Base-by-base conservation (phyloP, 495 filamentous ascomycete genomes). In the Extremus antarcticus region DNA sequence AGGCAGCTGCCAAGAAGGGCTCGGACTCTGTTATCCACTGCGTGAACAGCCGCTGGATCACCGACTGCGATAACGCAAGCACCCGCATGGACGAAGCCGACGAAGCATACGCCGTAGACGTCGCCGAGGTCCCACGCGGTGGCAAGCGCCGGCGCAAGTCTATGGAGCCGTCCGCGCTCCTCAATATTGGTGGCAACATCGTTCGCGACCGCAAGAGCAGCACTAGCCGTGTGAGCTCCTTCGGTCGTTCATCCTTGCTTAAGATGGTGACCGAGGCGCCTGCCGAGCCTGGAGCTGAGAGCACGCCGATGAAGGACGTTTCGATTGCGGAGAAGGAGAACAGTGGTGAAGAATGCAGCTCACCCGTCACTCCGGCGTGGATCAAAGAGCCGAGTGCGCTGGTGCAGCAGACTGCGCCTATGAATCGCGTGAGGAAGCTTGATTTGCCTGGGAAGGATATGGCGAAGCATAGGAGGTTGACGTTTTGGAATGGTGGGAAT, bases 141-240 rank as follows among this genome's bases (percentile, higher is more conserved):
- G 86, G 87, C 17, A 77, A 77, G 41, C 83, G 87, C 56, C 81
- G 89, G 29, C 79, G 88, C 35, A 95, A 94, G 78, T 88, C 84
- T 56, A 95, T 95, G 90, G 88, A 95, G 68, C 90, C 90, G 1
- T 80, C 80, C 56, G 79, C 85, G 1, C 71, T 95, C 13, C 77
- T 81, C 56, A 89, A 89, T 53, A 58, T 84, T 3, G 47, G 52
- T 3, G 59, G 59, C 15, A 62, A 62, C 41, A 43, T 62, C 38
- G 56, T 62, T 11, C 32, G 48, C 2, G 55, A 46, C 11, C 59
- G 59, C 1, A 57, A 51, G 51, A 39, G 43, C 22, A 61, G 59
- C 43, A 0, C 43, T 9, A 51, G 59, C 11, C 59, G 59, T 9
- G 20, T 9, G 10, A 52, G 51, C 47, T 62, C 59, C 24, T 39